Evolutionary conservation across 1,139 yeast genomes (phyloP), one percentile per base, ranked within the genome.

Genomic region (Schizosaccharomyces versatilis): DNA sequence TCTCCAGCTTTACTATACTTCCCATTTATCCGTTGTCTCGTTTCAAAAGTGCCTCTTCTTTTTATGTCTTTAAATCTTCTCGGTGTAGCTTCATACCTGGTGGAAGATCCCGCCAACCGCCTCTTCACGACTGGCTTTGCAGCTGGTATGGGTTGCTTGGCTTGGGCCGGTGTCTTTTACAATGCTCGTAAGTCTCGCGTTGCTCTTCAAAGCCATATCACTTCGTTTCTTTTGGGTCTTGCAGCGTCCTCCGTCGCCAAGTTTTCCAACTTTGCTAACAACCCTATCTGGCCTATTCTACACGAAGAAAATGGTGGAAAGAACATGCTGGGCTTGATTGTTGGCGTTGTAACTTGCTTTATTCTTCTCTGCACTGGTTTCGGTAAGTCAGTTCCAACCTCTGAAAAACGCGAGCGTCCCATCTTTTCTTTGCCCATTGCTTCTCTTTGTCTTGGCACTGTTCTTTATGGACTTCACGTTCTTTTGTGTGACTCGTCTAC

Each of bases 261-360:
- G 65, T 82, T 76, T 68, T 77, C 81, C 15, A 77, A 74, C 63
- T 83, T 77, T 68, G 79, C 96, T 6, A 88, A 88, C 65, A 90
- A 90, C 66, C 98, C 98, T 44, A 72, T 86, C 54, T 90, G 98
- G 98, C 94, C 98, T 44, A 82, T 86, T 52, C 81, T 90, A 90
- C 81, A 86, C 65, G 74, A 73, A 38, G 77, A 72, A 36, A 88
- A 84, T 62, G 96, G 96, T 36, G 98, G 98, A 8, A 78, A 78
- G 71, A 68, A 78, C 38, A 96, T 94, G 52, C 67, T 90, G 5
- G 68, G 73, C 9, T 59, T 85, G 51, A 94, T 90, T 36, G 64
- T 80, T n/a, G 61, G 75, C 6, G 75, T 79, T 47, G 86, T 90
- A 1, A 62, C 78, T 24, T 70, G 68, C 73, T 60, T 78, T 82